Evolutionary conservation across 2,329 filamentous ascomycete genomes (phyloP), one percentile per base, ranked within the genome.

Genomic region (Phialophora expanda): DNA sequence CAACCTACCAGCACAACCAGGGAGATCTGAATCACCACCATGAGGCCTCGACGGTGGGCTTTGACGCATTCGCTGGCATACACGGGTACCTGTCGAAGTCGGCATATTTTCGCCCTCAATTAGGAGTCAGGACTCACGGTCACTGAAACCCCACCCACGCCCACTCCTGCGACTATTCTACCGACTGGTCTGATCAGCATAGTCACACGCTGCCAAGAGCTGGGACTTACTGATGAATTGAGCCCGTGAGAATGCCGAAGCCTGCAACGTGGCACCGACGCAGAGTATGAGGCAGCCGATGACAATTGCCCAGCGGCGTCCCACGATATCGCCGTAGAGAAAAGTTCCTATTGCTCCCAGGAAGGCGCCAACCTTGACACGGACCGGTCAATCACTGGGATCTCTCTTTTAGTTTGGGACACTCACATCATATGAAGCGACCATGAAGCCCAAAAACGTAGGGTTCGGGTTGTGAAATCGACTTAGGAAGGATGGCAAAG

Each of bases 361-460:
- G 48, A 51, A 24, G 9, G 48, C 48, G 48, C 48, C 48, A 24
- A 51, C 48, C 48, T 51, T 2, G 9, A 51, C 14, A 24, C 14
- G 20, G 9, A 24, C 14, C 9, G 14, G 48, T 17, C 9, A 51
- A n/a, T 51, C 14, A 24, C 17, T 51, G 20, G 9, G 14, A 20
- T 20, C 20, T 11, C 20, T 17, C 9, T 51, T 24, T 20, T 3
- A 24, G 3, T 9, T 17, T 12, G 20, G 22, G 48, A 24, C 20
- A 38, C 58, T 32, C 28, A 61, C 58, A 41, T 72, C 66, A 56
- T 74, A 74, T 6, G 62, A 69, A 7, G 69, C 59, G 6, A 69
- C 67, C 11, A 74, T 72, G 51, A 71, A 69, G 14, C 67, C 73
- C 62, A 69, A 67, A 7, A 73, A 66, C 9, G 71, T 73, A 12